Conservation (phyloP, 331 rosid genomes). For the Spiraea crenata region DNA sequence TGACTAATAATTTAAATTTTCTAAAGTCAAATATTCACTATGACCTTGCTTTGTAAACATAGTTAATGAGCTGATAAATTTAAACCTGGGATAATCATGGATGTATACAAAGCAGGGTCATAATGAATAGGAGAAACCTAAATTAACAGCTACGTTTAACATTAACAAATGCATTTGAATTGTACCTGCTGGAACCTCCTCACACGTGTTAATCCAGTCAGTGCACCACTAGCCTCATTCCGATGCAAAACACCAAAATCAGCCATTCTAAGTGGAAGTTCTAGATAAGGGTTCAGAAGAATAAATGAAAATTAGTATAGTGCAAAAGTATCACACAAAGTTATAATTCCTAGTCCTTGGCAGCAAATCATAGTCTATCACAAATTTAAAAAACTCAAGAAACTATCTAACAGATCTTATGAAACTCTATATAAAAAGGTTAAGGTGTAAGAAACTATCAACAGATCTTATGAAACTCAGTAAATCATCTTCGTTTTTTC, state of each 20-base stretch:
- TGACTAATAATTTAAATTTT: neutral
- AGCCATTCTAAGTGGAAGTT: slow-evolving; percentile 96
- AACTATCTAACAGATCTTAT: too few species aligned
- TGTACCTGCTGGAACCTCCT: slow-evolving; percentile 96
- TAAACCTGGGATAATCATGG: neutral
- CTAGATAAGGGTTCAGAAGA: slow-evolving; percentile 33
- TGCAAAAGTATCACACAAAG: neutral
- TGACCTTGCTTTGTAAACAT: too few species aligned
- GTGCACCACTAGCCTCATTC: slow-evolving; percentile 98
- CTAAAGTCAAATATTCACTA: too few species aligned
- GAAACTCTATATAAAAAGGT: too few species aligned
- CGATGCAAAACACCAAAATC: slow-evolving; percentile 99
- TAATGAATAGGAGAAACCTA: too few species aligned
- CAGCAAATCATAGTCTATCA: neutral
- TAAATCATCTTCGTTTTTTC: too few species aligned
- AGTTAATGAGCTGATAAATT: too few species aligned
- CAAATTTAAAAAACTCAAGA: too few species aligned
- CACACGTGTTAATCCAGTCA: slow-evolving; percentile 95
- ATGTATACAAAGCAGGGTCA: neutral
- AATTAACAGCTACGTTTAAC: neutral
- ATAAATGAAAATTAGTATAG: slow-evolving; percentile 5
- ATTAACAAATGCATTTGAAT: neutral
- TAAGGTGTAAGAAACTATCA: too few species aligned
- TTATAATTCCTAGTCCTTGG: neutral
- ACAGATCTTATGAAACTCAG: too few species aligned